Conservation (phyloP, 176 grass and related monocot genomes). For the Triticum turgidum region DNA sequence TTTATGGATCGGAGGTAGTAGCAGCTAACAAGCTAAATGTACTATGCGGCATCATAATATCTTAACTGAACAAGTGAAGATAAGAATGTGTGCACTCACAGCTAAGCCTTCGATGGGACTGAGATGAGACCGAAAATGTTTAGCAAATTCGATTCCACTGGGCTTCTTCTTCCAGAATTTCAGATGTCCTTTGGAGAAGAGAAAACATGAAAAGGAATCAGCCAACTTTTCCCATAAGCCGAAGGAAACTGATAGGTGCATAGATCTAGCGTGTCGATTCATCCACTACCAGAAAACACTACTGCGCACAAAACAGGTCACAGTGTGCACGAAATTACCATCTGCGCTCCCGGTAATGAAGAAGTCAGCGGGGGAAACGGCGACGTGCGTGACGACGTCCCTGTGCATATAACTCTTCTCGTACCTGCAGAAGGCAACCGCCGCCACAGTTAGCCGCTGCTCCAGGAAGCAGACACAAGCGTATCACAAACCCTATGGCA, state of each 20-base stretch:
- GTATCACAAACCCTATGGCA: background rate
- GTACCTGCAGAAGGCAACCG: slow-evolving; percentile 56
- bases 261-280: slow-evolving; percentile 6
- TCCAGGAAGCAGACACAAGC: background rate
- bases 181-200: slow-evolving; percentile 56
- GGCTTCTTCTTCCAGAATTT: slow-evolving; percentile 99
- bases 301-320: background rate
- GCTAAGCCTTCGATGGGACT: slow-evolving; percentile 94
- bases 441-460: background rate
- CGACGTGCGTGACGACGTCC: slow-evolving; percentile 92
- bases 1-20: background rate
- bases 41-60: background rate
- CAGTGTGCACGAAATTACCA: slow-evolving; percentile 36
- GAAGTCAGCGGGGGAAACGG: slow-evolving; percentile 73
- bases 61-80: background rate
- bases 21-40: slow-evolving; percentile 12
- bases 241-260: background rate
- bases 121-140: slow-evolving; percentile 96
- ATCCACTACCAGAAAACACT: background rate
- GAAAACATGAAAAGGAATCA: background rate
- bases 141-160: slow-evolving; percentile 86
- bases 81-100: slow-evolving; percentile 57
- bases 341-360: slow-evolving; percentile 97
- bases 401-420: slow-evolving; percentile 99
- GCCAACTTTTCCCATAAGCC: background rate